These are phyloP conservation scores for Basidioascus undulatus DNA, from an alignment of 768 basidiomycete species.

Conservation along the genomic window DNA sequence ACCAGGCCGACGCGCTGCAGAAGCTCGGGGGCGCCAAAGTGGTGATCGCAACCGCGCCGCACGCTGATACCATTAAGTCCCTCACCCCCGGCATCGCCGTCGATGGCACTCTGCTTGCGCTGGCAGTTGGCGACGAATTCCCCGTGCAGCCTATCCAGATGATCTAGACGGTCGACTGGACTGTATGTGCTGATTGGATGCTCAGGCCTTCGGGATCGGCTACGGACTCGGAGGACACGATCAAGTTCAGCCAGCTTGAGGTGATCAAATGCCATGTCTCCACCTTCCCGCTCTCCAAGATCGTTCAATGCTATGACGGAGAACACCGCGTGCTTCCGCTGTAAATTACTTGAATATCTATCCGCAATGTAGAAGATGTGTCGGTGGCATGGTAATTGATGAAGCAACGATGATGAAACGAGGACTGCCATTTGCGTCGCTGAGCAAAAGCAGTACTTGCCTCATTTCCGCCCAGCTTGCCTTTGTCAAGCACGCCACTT, in stretches of 20 bases:
- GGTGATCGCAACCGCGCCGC: conserved; percentile 12
- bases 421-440: too few species aligned
- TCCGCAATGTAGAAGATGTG: too few species aligned
- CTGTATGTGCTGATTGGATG: conserved; percentile 6
- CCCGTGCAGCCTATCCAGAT: neutral
- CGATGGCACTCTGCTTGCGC: conserved; percentile 7
- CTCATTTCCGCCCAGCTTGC: too few species aligned
- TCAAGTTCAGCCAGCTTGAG: conserved; percentile 6
- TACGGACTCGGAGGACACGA: conserved; percentile 4
- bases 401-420: too few species aligned
- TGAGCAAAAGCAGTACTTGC: too few species aligned
- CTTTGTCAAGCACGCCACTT: too few species aligned
- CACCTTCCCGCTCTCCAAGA: conserved; percentile 4
- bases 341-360: too few species aligned
- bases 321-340: too few species aligned
- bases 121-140: conserved; percentile 2
- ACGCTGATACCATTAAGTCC: conserved; percentile 1
- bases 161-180: neutral
- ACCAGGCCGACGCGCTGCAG: conserved; percentile 17
- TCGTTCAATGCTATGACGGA: too few species aligned
- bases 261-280: conserved; percentile 6
- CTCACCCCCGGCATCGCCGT: conserved; percentile 8
- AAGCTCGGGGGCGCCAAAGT: conserved; percentile 22
- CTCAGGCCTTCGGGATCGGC: conserved; percentile 7
- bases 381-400: too few species aligned